Evolutionary conservation across 225 moss, liverwort and hornwort species (phyloP).

Genomic region (Asterella californica): DNA sequence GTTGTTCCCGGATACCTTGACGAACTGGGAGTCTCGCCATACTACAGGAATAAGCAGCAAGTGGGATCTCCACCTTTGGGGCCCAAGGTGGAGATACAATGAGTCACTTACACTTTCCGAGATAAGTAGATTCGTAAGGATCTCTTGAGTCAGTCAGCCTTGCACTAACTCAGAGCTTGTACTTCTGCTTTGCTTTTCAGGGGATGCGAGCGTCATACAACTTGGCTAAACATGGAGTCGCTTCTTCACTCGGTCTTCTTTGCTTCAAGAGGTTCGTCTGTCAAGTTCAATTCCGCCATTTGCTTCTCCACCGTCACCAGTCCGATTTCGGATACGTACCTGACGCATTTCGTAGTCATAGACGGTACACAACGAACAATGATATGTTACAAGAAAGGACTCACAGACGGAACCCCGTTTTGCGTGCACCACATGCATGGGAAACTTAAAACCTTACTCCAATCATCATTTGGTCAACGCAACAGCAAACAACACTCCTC

Average conservation of each 20-base stretch:
- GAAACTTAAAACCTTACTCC: not conserved
- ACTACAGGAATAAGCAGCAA: not conserved
- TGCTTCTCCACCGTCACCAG: slow-evolving; percentile 79
- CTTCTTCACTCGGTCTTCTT: slow-evolving; percentile 19
- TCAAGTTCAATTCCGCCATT: slow-evolving; percentile 71
- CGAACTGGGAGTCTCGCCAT: not conserved
- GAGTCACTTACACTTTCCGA: not conserved
- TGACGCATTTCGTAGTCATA: slow-evolving; percentile 15
- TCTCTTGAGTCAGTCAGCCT: no score
- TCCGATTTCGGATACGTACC: slow-evolving; percentile 71
- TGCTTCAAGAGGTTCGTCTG: slow-evolving; percentile 33
- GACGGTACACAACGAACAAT: not conserved
- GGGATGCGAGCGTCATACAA: not conserved
- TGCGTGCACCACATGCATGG: not conserved
- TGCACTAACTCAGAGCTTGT: not conserved
- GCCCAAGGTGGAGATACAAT: not conserved
- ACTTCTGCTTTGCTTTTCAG: not conserved
- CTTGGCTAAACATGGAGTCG: not conserved
- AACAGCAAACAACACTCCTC: slow-evolving; percentile 6
- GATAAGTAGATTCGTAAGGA: not conserved
- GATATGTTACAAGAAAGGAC: not conserved
- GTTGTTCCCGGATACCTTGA: not conserved
- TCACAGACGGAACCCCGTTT: not conserved
- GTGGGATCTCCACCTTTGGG: not conserved
- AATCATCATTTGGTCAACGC: slow-evolving; percentile 3